These are phyloP conservation scores for Colletotrichum scovillei DNA, from an alignment of 2,329 filamentous ascomycete genomes.

Conservation along the genomic window DNA sequence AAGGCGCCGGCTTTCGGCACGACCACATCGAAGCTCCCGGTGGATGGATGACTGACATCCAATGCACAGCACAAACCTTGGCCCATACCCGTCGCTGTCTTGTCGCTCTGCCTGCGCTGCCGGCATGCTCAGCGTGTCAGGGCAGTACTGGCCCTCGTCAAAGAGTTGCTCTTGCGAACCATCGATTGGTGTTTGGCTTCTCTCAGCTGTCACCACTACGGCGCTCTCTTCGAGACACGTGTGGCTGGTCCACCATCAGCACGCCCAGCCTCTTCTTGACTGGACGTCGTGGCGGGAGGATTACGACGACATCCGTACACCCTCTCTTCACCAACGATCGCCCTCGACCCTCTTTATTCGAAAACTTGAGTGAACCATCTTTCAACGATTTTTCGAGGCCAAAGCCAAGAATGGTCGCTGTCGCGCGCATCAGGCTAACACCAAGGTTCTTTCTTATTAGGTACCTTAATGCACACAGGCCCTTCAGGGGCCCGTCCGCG, in stretches of 20 bases:
- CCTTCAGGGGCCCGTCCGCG: background rate
- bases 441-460: background rate
- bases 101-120: background rate
- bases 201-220: background rate
- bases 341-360: background rate
- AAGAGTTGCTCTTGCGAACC: background rate
- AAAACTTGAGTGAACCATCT: background rate
- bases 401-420: constrained; percentile 6
- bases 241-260: background rate
- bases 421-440: background rate
- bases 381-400: background rate
- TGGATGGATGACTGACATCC: background rate
- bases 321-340: background rate
- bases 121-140: background rate
- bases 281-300: constrained; percentile 10
- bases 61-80: constrained; percentile 3
- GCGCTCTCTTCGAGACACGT: background rate
- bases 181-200: background rate
- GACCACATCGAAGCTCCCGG: background rate
- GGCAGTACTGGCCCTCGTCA: background rate
- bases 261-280: constrained; percentile 16
- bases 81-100: background rate
- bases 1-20: constrained; percentile 17
- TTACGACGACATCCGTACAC: constrained; percentile 29
- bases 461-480: background rate